phyloP scores from a whole-genome alignment of 2,329 filamentous ascomycete species.

The Ceratocystis cacaofunesta region DNA sequence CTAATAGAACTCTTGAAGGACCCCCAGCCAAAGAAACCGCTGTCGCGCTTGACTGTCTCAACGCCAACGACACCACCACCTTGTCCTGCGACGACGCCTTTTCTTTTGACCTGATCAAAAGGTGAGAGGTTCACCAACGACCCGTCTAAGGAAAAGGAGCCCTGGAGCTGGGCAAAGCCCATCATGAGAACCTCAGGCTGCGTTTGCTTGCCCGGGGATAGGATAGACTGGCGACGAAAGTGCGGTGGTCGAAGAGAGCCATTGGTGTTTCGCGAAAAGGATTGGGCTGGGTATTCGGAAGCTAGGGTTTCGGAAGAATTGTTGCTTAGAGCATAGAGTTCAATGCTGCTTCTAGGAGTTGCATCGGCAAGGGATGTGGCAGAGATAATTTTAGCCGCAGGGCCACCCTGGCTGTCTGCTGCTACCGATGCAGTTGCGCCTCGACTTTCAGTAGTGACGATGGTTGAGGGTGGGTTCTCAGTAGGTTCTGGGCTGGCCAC shows the following conservation, averaged over 20 bases:
- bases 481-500: conserved; percentile 17
- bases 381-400: conserved; percentile 56
- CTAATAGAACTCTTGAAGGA: conserved; percentile 76
- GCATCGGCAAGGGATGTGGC: conserved; percentile 38
- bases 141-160: conserved; percentile 81
- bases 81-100: conserved; percentile 76
- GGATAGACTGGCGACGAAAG: conserved; percentile 32
- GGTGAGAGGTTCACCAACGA: conserved; percentile 77
- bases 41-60: conserved; percentile 57
- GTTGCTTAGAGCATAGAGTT: conserved; percentile 91
- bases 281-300: conserved; percentile 65
- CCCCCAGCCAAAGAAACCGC: conserved; percentile 73
- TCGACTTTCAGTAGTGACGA: not conserved
- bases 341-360: conserved; percentile 80
- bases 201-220: conserved; percentile 26
- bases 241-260: conserved; percentile 28
- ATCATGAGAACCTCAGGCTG: conserved; percentile 79
- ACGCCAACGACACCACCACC: conserved; percentile 75
- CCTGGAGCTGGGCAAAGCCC: conserved; percentile 90
- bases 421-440: conserved; percentile 19
- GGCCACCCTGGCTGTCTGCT: conserved; percentile 40
- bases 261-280: conserved; percentile 19
- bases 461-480: not conserved
- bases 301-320: conserved; percentile 85
- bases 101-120: conserved; percentile 92